A percentile compares a stretch with the other conserved stretches of the same genome.
phyloP scores from a whole-genome alignment of 768 basidiomycete genomes.

The Lactarius indigo region DNA sequence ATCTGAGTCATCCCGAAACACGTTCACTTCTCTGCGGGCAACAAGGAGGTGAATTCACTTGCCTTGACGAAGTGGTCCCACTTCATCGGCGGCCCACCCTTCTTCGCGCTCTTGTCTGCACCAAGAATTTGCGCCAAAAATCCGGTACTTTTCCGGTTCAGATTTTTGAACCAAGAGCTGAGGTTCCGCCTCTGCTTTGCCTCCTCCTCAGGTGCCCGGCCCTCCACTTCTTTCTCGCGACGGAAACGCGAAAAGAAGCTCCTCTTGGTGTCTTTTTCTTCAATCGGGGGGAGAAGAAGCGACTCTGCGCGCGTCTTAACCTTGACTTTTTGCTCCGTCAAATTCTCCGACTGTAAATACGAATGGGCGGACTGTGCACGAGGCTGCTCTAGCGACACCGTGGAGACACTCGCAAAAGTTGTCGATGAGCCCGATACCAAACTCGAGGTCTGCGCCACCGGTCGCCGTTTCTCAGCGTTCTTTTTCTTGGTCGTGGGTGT shows the following conservation, averaged over 20 bases:
- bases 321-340: conserved; percentile 53
- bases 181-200: conserved; percentile 36
- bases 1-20: conserved; percentile 22
- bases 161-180: conserved; percentile 21
- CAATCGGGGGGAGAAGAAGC: conserved; percentile 46
- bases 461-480: conserved; percentile 14
- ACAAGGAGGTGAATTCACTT: background rate
- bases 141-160: conserved; percentile 26
- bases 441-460: conserved; percentile 20
- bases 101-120: conserved; percentile 26
- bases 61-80: conserved; percentile 36
- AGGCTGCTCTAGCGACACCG: conserved; percentile 40
- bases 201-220: conserved; percentile 23
- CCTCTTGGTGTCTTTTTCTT: conserved; percentile 38
- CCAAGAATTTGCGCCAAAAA: conserved; percentile 27
- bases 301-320: conserved; percentile 66
- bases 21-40: background rate
- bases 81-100: conserved; percentile 30
- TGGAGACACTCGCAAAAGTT: conserved; percentile 34
- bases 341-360: conserved; percentile 55
- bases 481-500: conserved; percentile 10
- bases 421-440: conserved; percentile 25
- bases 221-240: conserved; percentile 35
- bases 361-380: conserved; percentile 67
- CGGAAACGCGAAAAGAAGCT: conserved; percentile 53